Evolutionary conservation across 371 early-diverging fungal genomes (phyloP).

Genomic region (Mucor sp.): DNA sequence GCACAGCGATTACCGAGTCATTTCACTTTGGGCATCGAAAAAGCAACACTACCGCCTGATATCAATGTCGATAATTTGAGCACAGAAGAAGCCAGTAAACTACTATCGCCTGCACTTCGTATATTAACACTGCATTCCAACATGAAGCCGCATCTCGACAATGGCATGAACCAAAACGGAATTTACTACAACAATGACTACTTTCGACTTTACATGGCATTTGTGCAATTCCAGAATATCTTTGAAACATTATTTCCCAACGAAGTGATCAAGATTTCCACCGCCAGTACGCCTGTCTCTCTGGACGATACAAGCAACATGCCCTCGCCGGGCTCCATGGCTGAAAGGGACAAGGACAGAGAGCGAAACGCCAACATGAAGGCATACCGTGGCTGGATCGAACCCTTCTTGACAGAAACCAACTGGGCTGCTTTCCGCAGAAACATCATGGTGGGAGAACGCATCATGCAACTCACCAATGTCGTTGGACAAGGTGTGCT

Average conservation of each 20-base stretch:
- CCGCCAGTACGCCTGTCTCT: not conserved
- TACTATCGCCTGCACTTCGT: conserved; percentile 33
- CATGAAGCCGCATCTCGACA: conserved; percentile 52
- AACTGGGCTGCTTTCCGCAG: conserved; percentile 57
- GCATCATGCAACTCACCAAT: conserved; percentile 47
- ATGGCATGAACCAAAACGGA: conserved; percentile 56
- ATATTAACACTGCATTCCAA: conserved; percentile 40
- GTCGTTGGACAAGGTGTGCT: conserved; percentile 48
- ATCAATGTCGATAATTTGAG: conserved; percentile 13
- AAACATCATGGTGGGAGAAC: conserved; percentile 52
- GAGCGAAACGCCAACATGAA: conserved; percentile 46
- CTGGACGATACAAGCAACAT: conserved; percentile 17
- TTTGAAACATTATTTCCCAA: conserved; percentile 42
- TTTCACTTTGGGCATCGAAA: conserved; percentile 38
- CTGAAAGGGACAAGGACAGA: conserved; percentile 31
- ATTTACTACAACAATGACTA: conserved; percentile 54
- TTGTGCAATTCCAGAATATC: conserved; percentile 43
- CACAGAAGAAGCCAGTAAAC: conserved; percentile 31
- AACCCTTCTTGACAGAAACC: conserved; percentile 41
- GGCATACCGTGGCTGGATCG: conserved; percentile 51
- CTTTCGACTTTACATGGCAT: conserved; percentile 46
- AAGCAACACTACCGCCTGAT: conserved; percentile 15
- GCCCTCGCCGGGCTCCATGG: not conserved
- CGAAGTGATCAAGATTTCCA: conserved; percentile 26
- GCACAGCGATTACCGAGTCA: conserved; percentile 27